phyloP scores from a whole-genome alignment of 2,329 filamentous ascomycete species.

The Colletotrichum ledebouriae region DNA sequence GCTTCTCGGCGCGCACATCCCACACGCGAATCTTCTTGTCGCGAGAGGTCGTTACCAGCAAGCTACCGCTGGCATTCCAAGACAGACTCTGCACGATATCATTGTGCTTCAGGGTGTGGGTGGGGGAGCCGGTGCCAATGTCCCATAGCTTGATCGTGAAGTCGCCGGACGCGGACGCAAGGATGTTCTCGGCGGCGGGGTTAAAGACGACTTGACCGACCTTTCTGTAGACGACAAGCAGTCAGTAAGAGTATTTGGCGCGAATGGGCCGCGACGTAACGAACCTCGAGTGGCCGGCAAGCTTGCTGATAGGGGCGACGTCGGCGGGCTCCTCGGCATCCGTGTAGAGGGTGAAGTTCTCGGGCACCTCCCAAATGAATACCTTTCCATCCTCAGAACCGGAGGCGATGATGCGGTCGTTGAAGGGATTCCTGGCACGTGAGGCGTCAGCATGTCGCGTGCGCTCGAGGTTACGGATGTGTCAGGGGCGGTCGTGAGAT shows the following conservation, averaged over 20 bases:
- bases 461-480: slow-evolving; percentile 10
- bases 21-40: slow-evolving; percentile 99
- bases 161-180: slow-evolving; percentile 95
- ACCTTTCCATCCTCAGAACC: slow-evolving; percentile 97
- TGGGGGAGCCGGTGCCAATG: slow-evolving; percentile 80
- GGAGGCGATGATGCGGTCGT: slow-evolving; percentile 92
- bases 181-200: slow-evolving; percentile 92
- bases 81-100: slow-evolving; percentile 96
- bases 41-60: slow-evolving; percentile 91
- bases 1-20: slow-evolving; percentile 94
- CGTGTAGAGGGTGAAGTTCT: slow-evolving; percentile 85
- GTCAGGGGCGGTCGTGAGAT: slow-evolving; percentile 44
- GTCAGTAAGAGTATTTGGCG: slow-evolving; percentile 18
- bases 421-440: slow-evolving; percentile 85
- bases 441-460: slow-evolving; percentile 47
- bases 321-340: slow-evolving; percentile 88
- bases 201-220: slow-evolving; percentile 99
- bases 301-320: slow-evolving; percentile 83
- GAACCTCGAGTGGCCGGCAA: slow-evolving; percentile 88
- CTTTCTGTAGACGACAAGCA: slow-evolving; percentile 71
- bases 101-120: slow-evolving; percentile 83
- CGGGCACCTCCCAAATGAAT: slow-evolving; percentile 94
- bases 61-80: slow-evolving; percentile 90
- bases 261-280: slow-evolving; percentile 45
- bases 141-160: slow-evolving; percentile 98